These are phyloP conservation scores for Parasitella parasitica DNA, from an alignment of 371 early-diverging fungal genomes.

Conservation along the genomic window DNA sequence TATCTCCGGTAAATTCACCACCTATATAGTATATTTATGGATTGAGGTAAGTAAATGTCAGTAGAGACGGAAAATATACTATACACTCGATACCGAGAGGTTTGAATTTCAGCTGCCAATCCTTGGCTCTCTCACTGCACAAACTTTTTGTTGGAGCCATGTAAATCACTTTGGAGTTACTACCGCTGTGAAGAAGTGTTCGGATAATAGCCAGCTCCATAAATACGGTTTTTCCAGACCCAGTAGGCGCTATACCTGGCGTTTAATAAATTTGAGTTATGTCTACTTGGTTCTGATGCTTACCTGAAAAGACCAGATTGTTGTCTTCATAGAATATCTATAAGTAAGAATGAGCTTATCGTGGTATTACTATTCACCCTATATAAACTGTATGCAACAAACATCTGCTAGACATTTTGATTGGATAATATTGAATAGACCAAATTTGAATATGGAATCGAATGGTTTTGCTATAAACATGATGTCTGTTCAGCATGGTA, in stretches of 20 bases:
- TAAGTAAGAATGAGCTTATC: too few relatives aligned
- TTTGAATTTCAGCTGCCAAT: constrained; percentile 68
- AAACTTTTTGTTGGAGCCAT: constrained; percentile 90
- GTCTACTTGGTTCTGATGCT: neutral
- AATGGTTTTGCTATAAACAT: constrained; percentile 31
- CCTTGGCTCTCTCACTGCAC: constrained; percentile 67
- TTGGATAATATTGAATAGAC: constrained; percentile 65
- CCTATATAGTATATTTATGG: constrained; percentile 20
- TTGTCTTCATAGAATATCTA: constrained; percentile 40
- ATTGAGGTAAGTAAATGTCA: too few relatives aligned
- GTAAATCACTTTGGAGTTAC: constrained; percentile 65
- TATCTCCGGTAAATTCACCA: constrained; percentile 82
- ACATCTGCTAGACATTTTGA: constrained; percentile 62
- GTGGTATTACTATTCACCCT: too few relatives aligned
- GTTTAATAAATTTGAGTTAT: neutral
- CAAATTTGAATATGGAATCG: constrained; percentile 44
- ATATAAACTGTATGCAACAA: too few relatives aligned
- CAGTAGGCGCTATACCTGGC: constrained; percentile 76
- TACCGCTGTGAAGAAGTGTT: constrained; percentile 27
- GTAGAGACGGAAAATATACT: too few relatives aligned
- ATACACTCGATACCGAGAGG: constrained; percentile 61
- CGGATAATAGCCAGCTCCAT: constrained; percentile 73
- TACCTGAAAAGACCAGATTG: constrained; percentile 63
- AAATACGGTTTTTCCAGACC: constrained; percentile 82
- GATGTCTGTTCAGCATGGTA: neutral